A percentile compares a stretch with the other conserved stretches of the same genome.
phyloP scores from a whole-genome alignment of 129 eudicot species.

The Pseudognaphalium luteoalbum region DNA sequence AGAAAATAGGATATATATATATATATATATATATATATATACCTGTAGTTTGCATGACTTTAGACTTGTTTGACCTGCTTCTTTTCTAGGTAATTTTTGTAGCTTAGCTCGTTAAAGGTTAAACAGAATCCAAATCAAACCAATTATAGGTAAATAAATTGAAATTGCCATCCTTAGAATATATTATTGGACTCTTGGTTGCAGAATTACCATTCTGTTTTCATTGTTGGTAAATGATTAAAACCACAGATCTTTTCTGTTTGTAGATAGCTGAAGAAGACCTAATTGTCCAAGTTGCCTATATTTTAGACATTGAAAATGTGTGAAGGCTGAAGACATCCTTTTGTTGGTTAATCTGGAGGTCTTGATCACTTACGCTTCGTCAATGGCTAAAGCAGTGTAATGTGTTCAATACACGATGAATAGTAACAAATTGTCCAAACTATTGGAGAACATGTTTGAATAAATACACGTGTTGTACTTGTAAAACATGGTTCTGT shows the following conservation, averaged over 20 bases:
- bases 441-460: neutral
- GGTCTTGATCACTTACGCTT: slow-evolving; percentile 11
- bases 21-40: no score
- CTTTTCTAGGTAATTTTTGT: neutral
- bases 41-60: neutral
- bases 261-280: slow-evolving; percentile 13
- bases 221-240: slow-evolving; percentile 7
- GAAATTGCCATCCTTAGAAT: neutral
- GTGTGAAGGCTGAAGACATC: slow-evolving; percentile 11
- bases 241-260: slow-evolving; percentile 1
- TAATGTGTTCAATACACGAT: slow-evolving; percentile 1
- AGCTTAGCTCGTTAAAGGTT: neutral
- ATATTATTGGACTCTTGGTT: neutral
- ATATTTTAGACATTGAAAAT: neutral
- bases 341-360: slow-evolving; percentile 14
- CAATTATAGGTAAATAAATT: no score
- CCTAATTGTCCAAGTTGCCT: neutral
- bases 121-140: no score
- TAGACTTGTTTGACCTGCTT: neutral
- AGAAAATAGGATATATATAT: neutral
- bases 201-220: neutral
- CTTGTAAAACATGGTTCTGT: neutral
- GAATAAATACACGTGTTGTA: neutral
- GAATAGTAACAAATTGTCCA: neutral
- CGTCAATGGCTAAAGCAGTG: neutral